A percentile compares a stretch with the other conserved stretches of the same genome.
Conservation (phyloP, 805 yeast species). For the Saccharomycopsis sp. region DNA sequence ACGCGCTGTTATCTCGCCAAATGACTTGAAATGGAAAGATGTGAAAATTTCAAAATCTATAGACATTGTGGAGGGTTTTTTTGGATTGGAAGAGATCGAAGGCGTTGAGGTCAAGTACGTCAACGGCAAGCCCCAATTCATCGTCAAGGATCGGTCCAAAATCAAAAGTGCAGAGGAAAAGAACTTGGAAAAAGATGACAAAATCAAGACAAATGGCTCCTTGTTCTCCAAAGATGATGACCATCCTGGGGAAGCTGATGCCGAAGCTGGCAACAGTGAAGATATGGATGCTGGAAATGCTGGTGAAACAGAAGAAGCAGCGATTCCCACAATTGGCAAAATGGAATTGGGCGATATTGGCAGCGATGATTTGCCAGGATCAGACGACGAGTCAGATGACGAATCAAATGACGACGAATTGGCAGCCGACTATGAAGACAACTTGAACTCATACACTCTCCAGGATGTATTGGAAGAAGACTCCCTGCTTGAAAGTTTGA, state of each 20-base stretch:
- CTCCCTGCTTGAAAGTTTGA: slow-evolving; percentile 3
- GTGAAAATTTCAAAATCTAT: slow-evolving; percentile 77
- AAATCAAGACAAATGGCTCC: slow-evolving; percentile 18
- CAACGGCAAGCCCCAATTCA: slow-evolving; percentile 57
- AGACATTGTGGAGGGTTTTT: slow-evolving; percentile 84
- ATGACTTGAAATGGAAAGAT: slow-evolving; percentile 62
- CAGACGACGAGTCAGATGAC: slow-evolving; percentile 21
- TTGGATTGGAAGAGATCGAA: slow-evolving; percentile 88
- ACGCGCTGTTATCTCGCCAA: too few relatives aligned
- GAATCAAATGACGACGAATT: slow-evolving; percentile 22
- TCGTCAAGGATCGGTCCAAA: slow-evolving; percentile 32
- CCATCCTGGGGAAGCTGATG: slow-evolving; percentile 23
- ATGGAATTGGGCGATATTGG: slow-evolving; percentile 13
- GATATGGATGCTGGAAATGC: slow-evolving; percentile 23
- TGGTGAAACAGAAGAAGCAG: slow-evolving; percentile 22
- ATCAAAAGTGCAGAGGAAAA: slow-evolving; percentile 22
- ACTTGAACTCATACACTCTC: slow-evolving; percentile 25
- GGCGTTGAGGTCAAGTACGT: slow-evolving; percentile 79
- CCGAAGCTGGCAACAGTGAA: slow-evolving; percentile 16
- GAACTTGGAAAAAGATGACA: slow-evolving; percentile 11
- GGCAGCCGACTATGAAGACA: slow-evolving; percentile 28
- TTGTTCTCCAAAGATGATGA: slow-evolving; percentile 18
- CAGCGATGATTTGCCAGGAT: slow-evolving; percentile 23
- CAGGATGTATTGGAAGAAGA: slow-evolving; percentile 10
- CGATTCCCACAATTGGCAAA: not conserved